These are phyloP conservation scores for Sapria himalayana DNA, from an alignment of 345 rosid genomes.

Conservation along the genomic window DNA sequence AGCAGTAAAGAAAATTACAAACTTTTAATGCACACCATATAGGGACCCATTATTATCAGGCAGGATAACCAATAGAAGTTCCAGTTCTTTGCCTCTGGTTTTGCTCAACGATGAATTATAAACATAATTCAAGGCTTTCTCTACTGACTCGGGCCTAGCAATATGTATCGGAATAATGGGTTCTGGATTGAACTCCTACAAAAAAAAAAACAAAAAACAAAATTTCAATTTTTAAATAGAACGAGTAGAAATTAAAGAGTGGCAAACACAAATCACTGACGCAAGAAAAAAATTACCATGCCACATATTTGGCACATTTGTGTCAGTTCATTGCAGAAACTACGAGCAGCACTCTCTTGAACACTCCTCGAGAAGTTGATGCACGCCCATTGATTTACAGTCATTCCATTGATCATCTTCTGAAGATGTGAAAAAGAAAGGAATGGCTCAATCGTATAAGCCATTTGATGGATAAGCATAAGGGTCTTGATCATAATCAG, in stretches of 20 bases:
- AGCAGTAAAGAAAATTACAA: conserved; percentile 1
- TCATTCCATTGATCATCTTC: conserved; percentile 99
- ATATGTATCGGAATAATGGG: conserved; percentile 77
- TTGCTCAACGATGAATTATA: conserved; percentile 58
- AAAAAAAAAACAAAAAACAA: conserved; percentile 4
- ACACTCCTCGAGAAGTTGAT: conserved; percentile 89
- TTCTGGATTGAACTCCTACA: conserved; percentile 76
- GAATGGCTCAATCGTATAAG: conserved; percentile 5
- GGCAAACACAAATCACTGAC: not conserved
- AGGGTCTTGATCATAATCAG: not conserved
- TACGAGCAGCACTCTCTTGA: conserved; percentile 83
- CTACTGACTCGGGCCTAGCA: conserved; percentile 94
- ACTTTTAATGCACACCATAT: conserved; percentile 33
- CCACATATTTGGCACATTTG: conserved; percentile 99
- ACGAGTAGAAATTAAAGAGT: not conserved
- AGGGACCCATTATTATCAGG: conserved; percentile 96
- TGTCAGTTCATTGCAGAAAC: conserved; percentile 78
- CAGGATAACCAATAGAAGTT: conserved; percentile 71
- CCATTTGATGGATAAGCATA: not conserved
- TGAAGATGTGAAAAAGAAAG: conserved; percentile 9
- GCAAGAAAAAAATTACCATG: conserved; percentile 34
- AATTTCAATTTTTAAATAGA: not conserved
- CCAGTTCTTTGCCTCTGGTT: conserved; percentile 90
- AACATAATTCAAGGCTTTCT: conserved; percentile 87
- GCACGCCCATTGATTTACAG: conserved; percentile 88